These are phyloP conservation scores for Plenodomus lindquistii DNA, from an alignment of 2,329 filamentous ascomycete species.

Conservation along the genomic window DNA sequence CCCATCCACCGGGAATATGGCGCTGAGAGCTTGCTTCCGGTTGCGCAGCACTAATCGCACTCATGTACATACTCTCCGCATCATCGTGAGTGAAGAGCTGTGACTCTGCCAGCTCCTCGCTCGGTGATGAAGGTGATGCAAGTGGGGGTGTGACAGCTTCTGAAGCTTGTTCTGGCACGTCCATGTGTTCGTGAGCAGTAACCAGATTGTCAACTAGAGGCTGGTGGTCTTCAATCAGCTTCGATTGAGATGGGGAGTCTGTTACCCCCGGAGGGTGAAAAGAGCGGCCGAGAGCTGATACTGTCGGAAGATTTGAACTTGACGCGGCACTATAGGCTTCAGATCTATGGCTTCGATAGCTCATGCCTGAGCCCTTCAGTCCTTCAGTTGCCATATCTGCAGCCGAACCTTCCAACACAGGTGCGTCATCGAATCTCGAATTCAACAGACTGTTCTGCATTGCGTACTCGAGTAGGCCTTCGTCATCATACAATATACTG, in stretches of 20 bases:
- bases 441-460: constrained; percentile 37
- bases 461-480: constrained; percentile 39
- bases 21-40: constrained; percentile 16
- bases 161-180: constrained; percentile 8
- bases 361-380: constrained; percentile 13
- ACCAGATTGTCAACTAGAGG: constrained; percentile 16
- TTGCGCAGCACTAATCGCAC: constrained; percentile 57
- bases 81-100: constrained; percentile 78
- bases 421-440: constrained; percentile 23
- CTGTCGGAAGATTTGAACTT: constrained; percentile 23
- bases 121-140: constrained; percentile 8
- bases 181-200: constrained; percentile 14
- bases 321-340: constrained; percentile 21
- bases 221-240: constrained; percentile 4
- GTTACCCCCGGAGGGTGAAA: constrained; percentile 13
- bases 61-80: constrained; percentile 87
- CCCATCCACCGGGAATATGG: constrained; percentile 50
- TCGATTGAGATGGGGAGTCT: constrained; percentile 13
- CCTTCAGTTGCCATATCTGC: constrained; percentile 8
- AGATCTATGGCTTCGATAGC: constrained; percentile 12
- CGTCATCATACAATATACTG: constrained; percentile 40
- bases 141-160: constrained; percentile 3
- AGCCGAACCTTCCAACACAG: constrained; percentile 4
- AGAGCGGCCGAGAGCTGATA: constrained; percentile 28
- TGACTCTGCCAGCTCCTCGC: constrained; percentile 53